A percentile compares a stretch with the other conserved stretches of the same genome.
Evolutionary conservation across 2,329 filamentous ascomycete genomes (phyloP).

Genomic region (Neocatenulostroma microsporum): DNA sequence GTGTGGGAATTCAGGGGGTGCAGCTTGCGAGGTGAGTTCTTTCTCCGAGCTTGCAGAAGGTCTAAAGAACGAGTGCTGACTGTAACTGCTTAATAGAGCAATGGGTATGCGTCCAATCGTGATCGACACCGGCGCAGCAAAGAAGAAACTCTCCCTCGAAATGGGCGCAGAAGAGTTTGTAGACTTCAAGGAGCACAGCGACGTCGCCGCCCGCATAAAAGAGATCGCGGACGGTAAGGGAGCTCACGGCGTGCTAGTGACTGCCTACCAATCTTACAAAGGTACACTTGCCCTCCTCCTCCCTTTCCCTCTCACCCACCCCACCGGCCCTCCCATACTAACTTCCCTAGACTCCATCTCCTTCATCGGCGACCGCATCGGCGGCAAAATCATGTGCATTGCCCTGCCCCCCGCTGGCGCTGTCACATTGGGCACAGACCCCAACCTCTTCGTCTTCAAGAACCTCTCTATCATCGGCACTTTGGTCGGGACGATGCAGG

Average conservation of each 20-base stretch:
- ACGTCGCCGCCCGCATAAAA: conserved; percentile 37
- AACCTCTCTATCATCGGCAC: conserved; percentile 30
- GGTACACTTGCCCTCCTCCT: too few species aligned
- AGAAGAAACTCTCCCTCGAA: conserved; percentile 38
- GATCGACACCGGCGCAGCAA: conserved; percentile 45
- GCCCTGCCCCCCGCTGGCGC: conserved; percentile 30
- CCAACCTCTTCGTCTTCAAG: conserved; percentile 29
- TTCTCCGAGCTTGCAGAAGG: too few species aligned
- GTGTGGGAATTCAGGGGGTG: conserved; percentile 52
- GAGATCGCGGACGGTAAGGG: conserved; percentile 41
- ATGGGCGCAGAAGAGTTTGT: conserved; percentile 51
- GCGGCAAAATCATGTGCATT: conserved; percentile 46
- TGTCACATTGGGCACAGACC: conserved; percentile 29
- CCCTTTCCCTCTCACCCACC: neutral
- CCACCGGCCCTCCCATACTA: neutral
- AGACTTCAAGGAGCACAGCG: conserved; percentile 43
- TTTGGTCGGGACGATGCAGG: conserved; percentile 42
- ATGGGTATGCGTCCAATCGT: conserved; percentile 53
- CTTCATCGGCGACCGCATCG: conserved; percentile 42
- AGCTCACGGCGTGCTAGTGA: conserved; percentile 38
- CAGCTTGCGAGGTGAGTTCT: conserved; percentile 39
- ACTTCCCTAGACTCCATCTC: conserved; percentile 31
- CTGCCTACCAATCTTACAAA: conserved; percentile 31
- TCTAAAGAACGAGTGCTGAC: too few species aligned
- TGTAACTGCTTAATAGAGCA: conserved; percentile 28